These are phyloP conservation scores for Mycena metata DNA, from an alignment of 768 basidiomycete genomes.

Conservation along the genomic window DNA sequence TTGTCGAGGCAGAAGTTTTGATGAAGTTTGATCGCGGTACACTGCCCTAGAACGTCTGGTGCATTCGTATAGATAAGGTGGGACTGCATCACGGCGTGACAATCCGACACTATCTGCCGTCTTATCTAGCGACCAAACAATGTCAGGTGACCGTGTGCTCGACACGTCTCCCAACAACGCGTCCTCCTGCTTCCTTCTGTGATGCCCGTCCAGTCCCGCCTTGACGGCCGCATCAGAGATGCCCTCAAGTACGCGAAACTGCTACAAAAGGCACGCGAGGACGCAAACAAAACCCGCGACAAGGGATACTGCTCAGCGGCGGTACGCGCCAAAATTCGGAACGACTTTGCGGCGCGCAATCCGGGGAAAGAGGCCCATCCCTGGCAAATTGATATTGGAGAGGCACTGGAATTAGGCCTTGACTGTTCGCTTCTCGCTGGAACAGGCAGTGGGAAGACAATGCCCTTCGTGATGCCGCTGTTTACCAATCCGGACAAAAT, in stretches of 20 bases:
- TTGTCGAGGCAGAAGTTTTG: constrained; percentile 2
- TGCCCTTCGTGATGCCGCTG: constrained; percentile 41
- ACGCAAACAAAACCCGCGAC: constrained; percentile 5
- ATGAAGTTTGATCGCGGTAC: not conserved
- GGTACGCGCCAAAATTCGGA: constrained; percentile 23
- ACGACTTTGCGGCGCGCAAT: constrained; percentile 12
- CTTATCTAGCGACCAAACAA: too few relatives aligned
- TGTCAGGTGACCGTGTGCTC: too few relatives aligned
- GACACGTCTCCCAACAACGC: too few relatives aligned
- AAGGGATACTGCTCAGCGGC: constrained; percentile 20
- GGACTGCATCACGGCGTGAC: not conserved
- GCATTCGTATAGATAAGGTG: not conserved
- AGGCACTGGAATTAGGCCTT: constrained; percentile 38
- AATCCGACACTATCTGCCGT: not conserved
- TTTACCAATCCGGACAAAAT: constrained; percentile 26
- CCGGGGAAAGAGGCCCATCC: constrained; percentile 31
- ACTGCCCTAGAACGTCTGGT: constrained; percentile 30
- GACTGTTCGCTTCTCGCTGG: constrained; percentile 39
- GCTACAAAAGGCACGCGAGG: constrained; percentile 22
- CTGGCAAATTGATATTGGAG: constrained; percentile 46
- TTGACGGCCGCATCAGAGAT: constrained; percentile 15
- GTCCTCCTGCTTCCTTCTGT: constrained; percentile 1
- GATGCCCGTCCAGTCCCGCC: constrained; percentile 17
- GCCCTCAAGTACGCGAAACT: not conserved
- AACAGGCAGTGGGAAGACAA: constrained; percentile 39